Percentiles rank a stretch among this genome's conserved stretches.
phyloP scores from a whole-genome alignment of 2,329 filamentous ascomycete genomes.

The Esteya vermicola region DNA sequence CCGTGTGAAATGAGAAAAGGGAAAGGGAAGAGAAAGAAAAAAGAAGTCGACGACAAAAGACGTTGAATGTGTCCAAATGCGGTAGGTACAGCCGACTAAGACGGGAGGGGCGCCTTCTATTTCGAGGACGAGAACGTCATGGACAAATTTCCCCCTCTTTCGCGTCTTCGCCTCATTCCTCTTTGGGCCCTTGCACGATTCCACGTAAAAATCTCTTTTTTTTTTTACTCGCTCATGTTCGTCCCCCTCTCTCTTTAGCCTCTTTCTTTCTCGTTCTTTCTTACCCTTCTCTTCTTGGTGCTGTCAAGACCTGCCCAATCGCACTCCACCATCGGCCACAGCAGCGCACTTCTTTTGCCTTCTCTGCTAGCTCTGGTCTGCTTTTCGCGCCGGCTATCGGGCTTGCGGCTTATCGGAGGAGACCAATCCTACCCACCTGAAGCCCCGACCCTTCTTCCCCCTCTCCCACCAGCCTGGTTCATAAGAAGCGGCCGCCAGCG shows the following conservation, averaged over 20 bases:
- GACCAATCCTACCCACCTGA: no score
- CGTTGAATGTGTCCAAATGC: conserved; percentile 42
- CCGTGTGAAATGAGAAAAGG: no score
- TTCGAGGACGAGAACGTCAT: background rate
- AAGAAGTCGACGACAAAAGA: background rate
- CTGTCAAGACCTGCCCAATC: background rate
- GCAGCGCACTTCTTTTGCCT: no score
- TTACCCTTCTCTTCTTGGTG: background rate
- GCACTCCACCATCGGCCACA: no score
- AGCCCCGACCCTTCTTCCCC: no score
- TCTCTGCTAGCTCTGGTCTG: background rate
- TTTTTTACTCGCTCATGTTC: background rate
- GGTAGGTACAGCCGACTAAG: conserved; percentile 23
- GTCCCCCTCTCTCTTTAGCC: background rate
- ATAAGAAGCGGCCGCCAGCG: no score
- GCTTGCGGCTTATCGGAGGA: no score
- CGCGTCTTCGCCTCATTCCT: background rate
- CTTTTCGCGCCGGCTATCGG: no score
- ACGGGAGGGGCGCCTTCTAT: no score
- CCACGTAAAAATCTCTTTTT: background rate
- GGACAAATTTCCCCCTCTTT: background rate
- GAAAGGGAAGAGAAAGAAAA: background rate
- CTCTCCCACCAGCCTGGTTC: no score
- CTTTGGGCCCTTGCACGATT: background rate
- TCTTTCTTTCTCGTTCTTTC: background rate